Base-by-base conservation (phyloP, 2,329 filamentous ascomycete species). In the Fusarium subtropicale region DNA sequence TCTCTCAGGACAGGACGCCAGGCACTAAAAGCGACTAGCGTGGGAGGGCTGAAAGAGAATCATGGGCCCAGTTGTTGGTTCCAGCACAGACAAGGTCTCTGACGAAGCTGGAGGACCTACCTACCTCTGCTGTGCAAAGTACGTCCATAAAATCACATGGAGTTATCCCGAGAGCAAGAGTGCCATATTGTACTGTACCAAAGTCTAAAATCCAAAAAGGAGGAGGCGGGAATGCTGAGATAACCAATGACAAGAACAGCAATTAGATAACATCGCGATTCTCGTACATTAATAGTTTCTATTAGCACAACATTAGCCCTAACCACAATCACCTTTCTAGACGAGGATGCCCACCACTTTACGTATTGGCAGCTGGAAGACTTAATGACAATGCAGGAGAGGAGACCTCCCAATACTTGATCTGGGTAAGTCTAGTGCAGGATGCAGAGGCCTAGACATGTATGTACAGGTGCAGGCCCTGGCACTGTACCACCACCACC, bases 1-100 rank as follows among this genome's bases (percentile, higher is more conserved):
- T 76, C 69, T 73, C 69, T 72, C 67, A 72, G 71, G 69, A 67
- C 68, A 57, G 54, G 50, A 71, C 64, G 46, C 63, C 68, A 73
- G 45, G 39, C 71, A 70, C 71, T 65, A 75, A 71, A 71, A 56
- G 60, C 64, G 73, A 73, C 76, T 80, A 80, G 78, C 76, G 77
- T 66, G 71, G 76, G 73, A 80, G 77, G 78, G 78, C 78, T 80
- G 78, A 80, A 77, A 62, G 75, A 75, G 73, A 74, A 76, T 74
- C 59, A 61, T 74, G 72, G 74, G 71, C 67, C 71, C 61, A 73
- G 71, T 65, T 64, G 56, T 47, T 69, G 64, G 60, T 55, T 66
- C 48, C 34, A 52, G 39, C 33, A 52, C 48, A 41, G 24, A 39
- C 50, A 51, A 54, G 60, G 56, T 50, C 53, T 42, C 59, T 61